Percentiles rank a stretch among this genome's conserved stretches.
phyloP scores from a whole-genome alignment of 2,329 filamentous ascomycete species.

The Penicillium sp. region DNA sequence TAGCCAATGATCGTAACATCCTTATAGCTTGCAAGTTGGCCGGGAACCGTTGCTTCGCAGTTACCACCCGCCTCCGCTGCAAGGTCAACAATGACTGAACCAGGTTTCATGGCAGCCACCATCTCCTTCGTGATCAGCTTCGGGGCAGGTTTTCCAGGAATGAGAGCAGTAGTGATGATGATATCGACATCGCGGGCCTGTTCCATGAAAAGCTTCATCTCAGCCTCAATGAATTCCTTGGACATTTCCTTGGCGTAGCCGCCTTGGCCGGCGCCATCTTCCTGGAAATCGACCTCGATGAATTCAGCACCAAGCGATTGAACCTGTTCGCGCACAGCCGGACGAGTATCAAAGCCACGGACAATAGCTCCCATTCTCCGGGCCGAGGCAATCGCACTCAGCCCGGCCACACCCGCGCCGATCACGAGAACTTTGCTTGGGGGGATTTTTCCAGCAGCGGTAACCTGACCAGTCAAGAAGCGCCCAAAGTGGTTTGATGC shows the following conservation, averaged over 20 bases:
- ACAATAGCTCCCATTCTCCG: constrained; percentile 87
- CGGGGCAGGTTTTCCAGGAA: constrained; percentile 80
- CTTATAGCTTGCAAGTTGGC: constrained; percentile 71
- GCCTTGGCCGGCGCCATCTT: constrained; percentile 81
- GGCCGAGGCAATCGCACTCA: constrained; percentile 86
- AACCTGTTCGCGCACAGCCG: constrained; percentile 86
- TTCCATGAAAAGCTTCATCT: constrained; percentile 90
- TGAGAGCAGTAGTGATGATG: constrained; percentile 89
- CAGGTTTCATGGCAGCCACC: constrained; percentile 84
- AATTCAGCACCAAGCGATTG: constrained; percentile 90
- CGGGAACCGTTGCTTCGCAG: constrained; percentile 78
- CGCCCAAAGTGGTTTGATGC: constrained; percentile 88
- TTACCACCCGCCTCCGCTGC: constrained; percentile 88
- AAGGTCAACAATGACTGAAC: constrained; percentile 84
- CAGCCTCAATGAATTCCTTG: constrained; percentile 87
- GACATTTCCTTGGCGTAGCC: constrained; percentile 95
- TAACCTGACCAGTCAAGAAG: constrained; percentile 87
- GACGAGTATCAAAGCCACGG: constrained; percentile 85
- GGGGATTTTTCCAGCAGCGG: constrained; percentile 86
- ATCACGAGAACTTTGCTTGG: constrained; percentile 90
- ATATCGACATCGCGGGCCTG: constrained; percentile 89
- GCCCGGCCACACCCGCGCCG: constrained; percentile 83
- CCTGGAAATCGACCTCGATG: constrained; percentile 80
- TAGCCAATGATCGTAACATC: constrained; percentile 88
- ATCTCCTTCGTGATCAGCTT: constrained; percentile 82